Evolutionary conservation across 148 eudicot genomes (phyloP), one percentile per base, ranked within the genome.

Genomic region (Tetragonia tetragonoides): DNA sequence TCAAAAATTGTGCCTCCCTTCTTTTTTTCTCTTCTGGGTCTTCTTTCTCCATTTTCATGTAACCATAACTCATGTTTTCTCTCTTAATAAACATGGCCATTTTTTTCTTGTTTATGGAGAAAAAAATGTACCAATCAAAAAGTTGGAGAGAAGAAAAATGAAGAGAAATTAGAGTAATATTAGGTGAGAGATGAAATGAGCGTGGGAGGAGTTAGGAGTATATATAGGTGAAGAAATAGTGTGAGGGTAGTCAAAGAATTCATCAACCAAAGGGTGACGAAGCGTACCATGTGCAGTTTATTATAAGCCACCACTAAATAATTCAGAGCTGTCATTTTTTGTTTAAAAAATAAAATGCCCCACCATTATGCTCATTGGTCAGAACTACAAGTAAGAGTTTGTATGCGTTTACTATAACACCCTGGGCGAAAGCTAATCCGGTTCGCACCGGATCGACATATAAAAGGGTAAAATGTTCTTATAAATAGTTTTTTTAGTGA

Each of bases 1-100:
- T 93, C 87, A 91, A 79, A 77, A 87, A 93, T 76, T 90, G 98
- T 42, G 93, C 93, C 72, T 76, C 66, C 38, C 92, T 69, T 24
- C 86, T 89, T 57, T 79, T 75, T 7, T 63, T 68, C 72, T 87
- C 97, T 73, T 90, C 86, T 76, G 83, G 86, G 77, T 90, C 92
- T 70, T 88, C 92, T 53, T 64, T 86, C 41, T 82, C 87, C 62
- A 92, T 74, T 75, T 81, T 92, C 61, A 87, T 82, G 81, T 92
- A 92, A 28, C 84, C 85, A 82, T 77, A 70, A 10, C 81, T 81
- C 34, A 28, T 28, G 83, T 80, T 73, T 61, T 82, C 41, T 73
- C 78, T 83, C 68, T 17, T 66, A 34, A 78, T 79, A 47, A 86
- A 44, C 18, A 68, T 51, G 54, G 75, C 79, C 83, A 79, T 83